Conservation (phyloP, 345 rosid species). For the Populus simonii region DNA sequence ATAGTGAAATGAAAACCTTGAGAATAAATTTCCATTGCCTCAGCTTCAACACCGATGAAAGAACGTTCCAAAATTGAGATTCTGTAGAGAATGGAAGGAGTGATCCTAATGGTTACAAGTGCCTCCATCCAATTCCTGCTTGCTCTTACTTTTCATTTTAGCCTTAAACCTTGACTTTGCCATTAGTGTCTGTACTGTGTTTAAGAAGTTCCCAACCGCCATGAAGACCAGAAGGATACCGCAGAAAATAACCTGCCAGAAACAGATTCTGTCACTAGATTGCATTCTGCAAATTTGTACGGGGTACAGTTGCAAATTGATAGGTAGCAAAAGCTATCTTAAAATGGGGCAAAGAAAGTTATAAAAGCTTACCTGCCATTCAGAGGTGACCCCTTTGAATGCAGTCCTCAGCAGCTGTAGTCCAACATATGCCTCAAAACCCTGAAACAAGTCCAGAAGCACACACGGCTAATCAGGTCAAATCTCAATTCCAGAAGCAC, state of each 20-base stretch:
- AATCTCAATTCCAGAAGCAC: neutral
- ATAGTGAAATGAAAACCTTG: neutral
- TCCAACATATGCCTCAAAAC: slow-evolving; percentile 93
- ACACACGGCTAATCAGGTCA: slow-evolving; percentile 1
- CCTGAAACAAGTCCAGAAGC: slow-evolving; percentile 43
- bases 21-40: slow-evolving; percentile 1
- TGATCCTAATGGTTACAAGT: slow-evolving; percentile 4
- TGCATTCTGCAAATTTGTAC: neutral
- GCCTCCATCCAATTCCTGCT: slow-evolving; percentile 56
- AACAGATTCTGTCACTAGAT: slow-evolving; percentile 5
- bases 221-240: slow-evolving; percentile 81
- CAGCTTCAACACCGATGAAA: slow-evolving; percentile 13
- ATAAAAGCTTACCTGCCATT: slow-evolving; percentile 74
- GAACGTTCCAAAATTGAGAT: slow-evolving; percentile 24
- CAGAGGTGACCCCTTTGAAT: slow-evolving; percentile 62
- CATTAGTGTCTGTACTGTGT: slow-evolving; percentile 78
- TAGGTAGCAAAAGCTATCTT: neutral
- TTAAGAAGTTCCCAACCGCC: slow-evolving; percentile 89
- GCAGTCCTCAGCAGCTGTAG: slow-evolving; percentile 74
- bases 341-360: neutral
- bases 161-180: slow-evolving; percentile 89
- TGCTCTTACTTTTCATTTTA: slow-evolving; percentile 92
- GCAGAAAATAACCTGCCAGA: slow-evolving; percentile 71
- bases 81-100: slow-evolving; percentile 17
- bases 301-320: neutral